phyloP scores from a whole-genome alignment of 192 early-diverging fungal species.

The Chytriomyces sp. region DNA sequence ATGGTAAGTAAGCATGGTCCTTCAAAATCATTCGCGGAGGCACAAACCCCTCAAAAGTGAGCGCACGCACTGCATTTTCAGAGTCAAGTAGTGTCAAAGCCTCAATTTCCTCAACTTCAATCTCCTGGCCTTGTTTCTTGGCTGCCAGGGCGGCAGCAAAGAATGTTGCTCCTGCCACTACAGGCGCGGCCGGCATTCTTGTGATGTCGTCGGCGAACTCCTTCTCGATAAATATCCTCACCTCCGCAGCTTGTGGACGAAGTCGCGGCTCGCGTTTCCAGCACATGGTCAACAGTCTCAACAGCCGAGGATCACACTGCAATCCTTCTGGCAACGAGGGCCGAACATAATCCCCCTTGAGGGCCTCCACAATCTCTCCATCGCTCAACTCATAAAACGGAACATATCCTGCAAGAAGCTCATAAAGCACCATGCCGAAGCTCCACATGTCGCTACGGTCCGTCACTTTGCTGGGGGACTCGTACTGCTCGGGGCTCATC shows the following conservation, averaged over 20 bases:
- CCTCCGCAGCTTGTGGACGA: slow-evolving; percentile 2
- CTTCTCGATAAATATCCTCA: neutral
- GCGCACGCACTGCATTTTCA: too few relatives aligned
- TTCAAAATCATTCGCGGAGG: too few relatives aligned
- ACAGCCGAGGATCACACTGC: neutral
- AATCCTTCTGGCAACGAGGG: neutral
- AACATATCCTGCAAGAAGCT: neutral
- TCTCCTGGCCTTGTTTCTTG: too few relatives aligned
- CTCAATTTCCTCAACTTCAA: too few relatives aligned
- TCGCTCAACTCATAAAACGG: neutral
- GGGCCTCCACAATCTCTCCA: neutral
- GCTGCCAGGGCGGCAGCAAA: too few relatives aligned
- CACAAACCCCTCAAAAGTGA: too few relatives aligned
- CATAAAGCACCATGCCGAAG: slow-evolving; percentile 22
- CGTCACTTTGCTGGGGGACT: neutral
- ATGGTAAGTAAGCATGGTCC: too few relatives aligned
- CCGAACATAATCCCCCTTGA: neutral
- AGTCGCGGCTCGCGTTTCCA: neutral
- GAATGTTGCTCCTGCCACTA: too few relatives aligned
- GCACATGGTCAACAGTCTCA: slow-evolving; percentile 12
- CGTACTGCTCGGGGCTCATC: slow-evolving; percentile 24
- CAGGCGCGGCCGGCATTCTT: too few relatives aligned
- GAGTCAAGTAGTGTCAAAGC: too few relatives aligned
- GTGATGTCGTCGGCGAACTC: too few relatives aligned
- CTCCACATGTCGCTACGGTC: slow-evolving; percentile 11